Conservation (phyloP, 2,329 filamentous ascomycete species). For the Pseudopithomyces maydicus region DNA sequence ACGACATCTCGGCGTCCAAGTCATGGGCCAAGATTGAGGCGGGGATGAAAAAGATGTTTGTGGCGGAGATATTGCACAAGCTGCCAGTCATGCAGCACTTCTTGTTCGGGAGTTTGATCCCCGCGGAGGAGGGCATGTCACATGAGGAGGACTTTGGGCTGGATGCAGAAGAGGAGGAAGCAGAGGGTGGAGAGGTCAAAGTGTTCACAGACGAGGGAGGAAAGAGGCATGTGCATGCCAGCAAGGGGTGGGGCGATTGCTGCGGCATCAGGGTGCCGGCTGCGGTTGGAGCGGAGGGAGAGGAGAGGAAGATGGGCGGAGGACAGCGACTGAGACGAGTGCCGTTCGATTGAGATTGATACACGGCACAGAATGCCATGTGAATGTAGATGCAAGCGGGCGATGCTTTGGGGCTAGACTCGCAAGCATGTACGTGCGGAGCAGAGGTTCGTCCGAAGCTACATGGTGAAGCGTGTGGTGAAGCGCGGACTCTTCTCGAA, state of each 20-base stretch:
- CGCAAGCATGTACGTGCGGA: too few species aligned
- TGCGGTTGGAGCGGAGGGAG: constrained; percentile 86
- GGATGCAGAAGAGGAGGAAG: constrained; percentile 45
- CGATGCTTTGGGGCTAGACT: too few species aligned
- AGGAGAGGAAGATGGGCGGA: constrained; percentile 77
- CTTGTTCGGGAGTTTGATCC: constrained; percentile 84
- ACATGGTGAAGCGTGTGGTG: not conserved
- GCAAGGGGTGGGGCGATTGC: constrained; percentile 83
- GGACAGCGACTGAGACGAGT: constrained; percentile 69
- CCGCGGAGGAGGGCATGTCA: constrained; percentile 82
- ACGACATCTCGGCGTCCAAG: constrained; percentile 91
- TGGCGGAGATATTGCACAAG: constrained; percentile 89
- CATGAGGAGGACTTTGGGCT: constrained; percentile 58
- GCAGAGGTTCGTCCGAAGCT: not conserved
- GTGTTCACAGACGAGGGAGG: constrained; percentile 66
- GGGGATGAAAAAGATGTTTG: constrained; percentile 97
- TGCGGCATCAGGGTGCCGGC: constrained; percentile 98
- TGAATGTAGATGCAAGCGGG: too few species aligned
- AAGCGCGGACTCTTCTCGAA: not conserved
- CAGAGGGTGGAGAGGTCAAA: constrained; percentile 58
- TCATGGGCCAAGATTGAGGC: constrained; percentile 91
- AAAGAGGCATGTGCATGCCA: constrained; percentile 72
- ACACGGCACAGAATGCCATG: too few species aligned
- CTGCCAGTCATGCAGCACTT: constrained; percentile 99
- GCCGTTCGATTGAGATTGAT: constrained; percentile 70